Conservation (phyloP, 225 moss, liverwort and hornwort genomes). For the Bryum argenteum region DNA sequence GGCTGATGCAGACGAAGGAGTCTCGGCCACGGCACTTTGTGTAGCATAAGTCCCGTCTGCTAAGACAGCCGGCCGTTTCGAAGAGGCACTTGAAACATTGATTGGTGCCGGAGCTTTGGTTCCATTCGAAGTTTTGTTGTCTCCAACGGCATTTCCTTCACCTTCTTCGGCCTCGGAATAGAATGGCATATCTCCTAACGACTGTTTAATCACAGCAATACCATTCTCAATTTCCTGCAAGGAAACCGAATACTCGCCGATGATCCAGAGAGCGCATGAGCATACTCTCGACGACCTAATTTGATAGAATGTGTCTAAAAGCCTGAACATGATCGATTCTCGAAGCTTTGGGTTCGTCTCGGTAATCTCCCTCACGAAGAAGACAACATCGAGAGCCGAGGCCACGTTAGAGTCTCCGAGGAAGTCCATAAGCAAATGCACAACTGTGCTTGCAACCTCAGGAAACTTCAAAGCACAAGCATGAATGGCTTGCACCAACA, state of each 20-base stretch:
- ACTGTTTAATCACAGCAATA: conserved; percentile 80
- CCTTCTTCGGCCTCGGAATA: conserved; percentile 72
- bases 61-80: conserved; percentile 89
- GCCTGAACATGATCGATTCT: conserved; percentile 82
- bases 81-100: conserved; percentile 67
- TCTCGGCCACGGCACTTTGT: conserved; percentile 88
- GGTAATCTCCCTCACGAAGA: conserved; percentile 87
- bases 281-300: conserved; percentile 90
- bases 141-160: conserved; percentile 52
- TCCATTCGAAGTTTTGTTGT: conserved; percentile 35
- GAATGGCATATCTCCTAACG: conserved; percentile 87
- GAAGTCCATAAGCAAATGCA: conserved; percentile 79
- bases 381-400: conserved; percentile 90
- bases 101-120: conserved; percentile 59
- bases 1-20: conserved; percentile 42
- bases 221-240: conserved; percentile 80
- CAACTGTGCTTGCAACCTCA: conserved; percentile 63
- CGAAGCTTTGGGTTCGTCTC: conserved; percentile 84
- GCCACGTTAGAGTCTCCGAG: conserved; percentile 88
- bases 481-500: conserved; percentile 64
- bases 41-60: conserved; percentile 98
- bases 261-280: conserved; percentile 91
- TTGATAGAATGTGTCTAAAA: conserved; percentile 85
- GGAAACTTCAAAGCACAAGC: conserved; percentile 58
- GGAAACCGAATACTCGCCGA: conserved; percentile 84